These are phyloP conservation scores for Exsudoporus frostii DNA, from an alignment of 768 basidiomycete species.

Conservation along the genomic window DNA sequence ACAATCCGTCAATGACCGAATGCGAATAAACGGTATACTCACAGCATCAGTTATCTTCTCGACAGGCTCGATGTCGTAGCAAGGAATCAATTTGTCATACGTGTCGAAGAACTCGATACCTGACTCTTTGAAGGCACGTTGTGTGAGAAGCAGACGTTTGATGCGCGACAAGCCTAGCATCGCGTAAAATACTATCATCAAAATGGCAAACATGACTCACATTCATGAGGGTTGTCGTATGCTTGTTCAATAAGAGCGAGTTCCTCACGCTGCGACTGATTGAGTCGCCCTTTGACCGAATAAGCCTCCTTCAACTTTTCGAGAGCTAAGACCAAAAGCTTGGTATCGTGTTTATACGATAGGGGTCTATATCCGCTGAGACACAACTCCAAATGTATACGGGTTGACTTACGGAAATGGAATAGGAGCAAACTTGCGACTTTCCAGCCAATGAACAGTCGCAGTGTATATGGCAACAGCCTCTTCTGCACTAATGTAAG, in stretches of 20 bases:
- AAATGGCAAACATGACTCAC: conserved; percentile 36
- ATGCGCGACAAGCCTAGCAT: conserved; percentile 82
- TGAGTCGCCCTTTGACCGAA: conserved; percentile 94
- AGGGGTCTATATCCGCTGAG: conserved; percentile 56
- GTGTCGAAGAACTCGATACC: conserved; percentile 98
- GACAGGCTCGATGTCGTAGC: conserved; percentile 98
- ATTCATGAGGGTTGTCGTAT: conserved; percentile 99
- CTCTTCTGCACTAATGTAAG: conserved; percentile 98
- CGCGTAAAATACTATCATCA: conserved; percentile 1
- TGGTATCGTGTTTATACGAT: conserved; percentile 99
- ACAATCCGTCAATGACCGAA: conserved; percentile 10
- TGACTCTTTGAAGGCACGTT: conserved; percentile 97
- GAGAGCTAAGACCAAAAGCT: conserved; percentile 90
- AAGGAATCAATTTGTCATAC: conserved; percentile 97
- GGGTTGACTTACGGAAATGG: conserved; percentile 79
- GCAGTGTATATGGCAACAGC: conserved; percentile 98
- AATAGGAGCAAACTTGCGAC: conserved; percentile 96
- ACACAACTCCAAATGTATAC: background rate
- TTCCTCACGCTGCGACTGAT: conserved; percentile 98
- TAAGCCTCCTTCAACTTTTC: conserved; percentile 99
- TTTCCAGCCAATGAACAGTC: conserved; percentile 98
- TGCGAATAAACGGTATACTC: conserved; percentile 27
- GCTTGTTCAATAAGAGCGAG: conserved; percentile 97
- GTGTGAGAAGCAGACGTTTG: conserved; percentile 93
- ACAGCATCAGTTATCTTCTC: conserved; percentile 99